Evolutionary conservation across 1,139 yeast species (phyloP).

Genomic region (Hansenula sp.): DNA sequence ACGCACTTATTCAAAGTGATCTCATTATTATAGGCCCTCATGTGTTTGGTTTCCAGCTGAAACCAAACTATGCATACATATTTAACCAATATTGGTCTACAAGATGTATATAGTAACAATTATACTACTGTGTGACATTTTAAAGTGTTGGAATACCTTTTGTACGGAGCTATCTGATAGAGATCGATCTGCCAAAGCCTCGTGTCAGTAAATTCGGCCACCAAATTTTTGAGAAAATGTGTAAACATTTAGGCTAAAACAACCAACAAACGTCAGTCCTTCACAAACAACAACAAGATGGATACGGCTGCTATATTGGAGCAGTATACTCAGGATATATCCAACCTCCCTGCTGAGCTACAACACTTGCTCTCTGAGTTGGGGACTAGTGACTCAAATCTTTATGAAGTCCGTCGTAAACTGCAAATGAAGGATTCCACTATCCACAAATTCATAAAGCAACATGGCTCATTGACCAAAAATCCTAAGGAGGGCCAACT

Average conservation of each 20-base stretch:
- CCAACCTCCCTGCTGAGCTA: constrained; percentile 88
- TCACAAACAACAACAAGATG: constrained; percentile 31
- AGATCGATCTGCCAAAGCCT: not conserved
- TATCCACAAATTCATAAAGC: constrained; percentile 76
- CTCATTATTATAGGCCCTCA: not conserved
- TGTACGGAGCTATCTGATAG: too few species aligned
- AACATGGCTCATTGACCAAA: constrained; percentile 77
- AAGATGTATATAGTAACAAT: too few species aligned
- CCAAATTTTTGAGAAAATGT: not conserved
- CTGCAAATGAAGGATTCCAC: constrained; percentile 71
- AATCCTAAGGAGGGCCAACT: constrained; percentile 80
- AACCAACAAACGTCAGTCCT: not conserved
- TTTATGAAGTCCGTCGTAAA: constrained; percentile 64
- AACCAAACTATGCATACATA: too few species aligned
- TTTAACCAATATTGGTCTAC: too few species aligned
- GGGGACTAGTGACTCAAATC: constrained; percentile 61
- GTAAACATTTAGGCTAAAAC: not conserved
- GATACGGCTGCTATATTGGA: constrained; percentile 77
- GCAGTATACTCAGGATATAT: constrained; percentile 69
- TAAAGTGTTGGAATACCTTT: too few species aligned
- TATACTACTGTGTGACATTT: too few species aligned
- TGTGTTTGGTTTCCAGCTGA: too few species aligned
- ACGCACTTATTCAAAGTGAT: not conserved
- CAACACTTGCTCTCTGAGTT: constrained; percentile 79
- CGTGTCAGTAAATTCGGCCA: not conserved